These are phyloP conservation scores for Chiua sp. DNA, from an alignment of 1,284 basidiomycete species.

Conservation along the genomic window DNA sequence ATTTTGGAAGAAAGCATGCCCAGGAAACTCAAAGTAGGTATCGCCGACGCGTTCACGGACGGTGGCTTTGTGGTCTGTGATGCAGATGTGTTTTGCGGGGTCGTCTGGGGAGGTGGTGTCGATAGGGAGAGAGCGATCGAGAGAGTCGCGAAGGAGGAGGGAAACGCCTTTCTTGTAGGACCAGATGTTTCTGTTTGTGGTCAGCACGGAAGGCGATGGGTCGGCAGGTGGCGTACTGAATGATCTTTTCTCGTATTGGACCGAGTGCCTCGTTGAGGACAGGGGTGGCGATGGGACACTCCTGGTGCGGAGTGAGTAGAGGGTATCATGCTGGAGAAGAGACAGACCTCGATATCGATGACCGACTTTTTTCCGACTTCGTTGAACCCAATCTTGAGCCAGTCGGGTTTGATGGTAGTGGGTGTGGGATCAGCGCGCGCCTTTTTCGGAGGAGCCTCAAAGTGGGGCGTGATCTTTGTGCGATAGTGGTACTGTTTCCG, in stretches of 20 bases:
- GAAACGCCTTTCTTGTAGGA: conserved; percentile 92
- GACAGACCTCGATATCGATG: conserved; percentile 90
- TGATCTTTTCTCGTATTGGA: conserved; percentile 68
- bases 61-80: conserved; percentile 83
- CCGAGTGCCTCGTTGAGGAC: conserved; percentile 78
- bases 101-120: conserved; percentile 25
- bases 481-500: conserved; percentile 93
- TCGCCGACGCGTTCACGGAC: conserved; percentile 88
- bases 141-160: conserved; percentile 89
- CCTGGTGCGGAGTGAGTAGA: conserved; percentile 48
- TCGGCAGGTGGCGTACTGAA: conserved; percentile 55
- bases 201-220: conserved; percentile 8
- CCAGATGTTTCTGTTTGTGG: conserved; percentile 67
- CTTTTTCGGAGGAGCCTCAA: conserved; percentile 78
- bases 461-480: conserved; percentile 98
- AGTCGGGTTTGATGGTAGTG: conserved; percentile 51
- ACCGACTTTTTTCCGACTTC: conserved; percentile 76
- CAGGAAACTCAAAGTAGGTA: conserved; percentile 87
- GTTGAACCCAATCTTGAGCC: conserved; percentile 93
- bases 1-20: conserved; percentile 97
- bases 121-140: conserved; percentile 43
- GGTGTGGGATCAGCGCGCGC: conserved; percentile 43
- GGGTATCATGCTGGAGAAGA: not conserved
- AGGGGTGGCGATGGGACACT: conserved; percentile 92
- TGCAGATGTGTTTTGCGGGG: conserved; percentile 71